Evolutionary conservation across 129 eudicot species (phyloP), one percentile per base, ranked within the genome.

Genomic region (Flaveria trinervia): DNA sequence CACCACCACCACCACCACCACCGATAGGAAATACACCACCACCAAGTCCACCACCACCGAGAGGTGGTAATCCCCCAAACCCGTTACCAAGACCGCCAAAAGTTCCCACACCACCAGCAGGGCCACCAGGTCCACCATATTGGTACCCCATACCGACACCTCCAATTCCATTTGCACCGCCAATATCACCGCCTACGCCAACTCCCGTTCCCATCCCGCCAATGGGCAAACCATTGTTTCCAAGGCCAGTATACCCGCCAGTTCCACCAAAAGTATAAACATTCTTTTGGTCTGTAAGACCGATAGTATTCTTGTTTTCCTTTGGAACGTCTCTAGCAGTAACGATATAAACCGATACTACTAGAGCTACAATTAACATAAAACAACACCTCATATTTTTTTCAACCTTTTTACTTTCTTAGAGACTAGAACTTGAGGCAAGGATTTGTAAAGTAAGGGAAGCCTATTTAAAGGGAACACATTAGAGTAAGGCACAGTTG

Each of bases 181-280:
- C 82, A 45, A 82, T 16, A 65, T 74, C 75, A 51, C 89, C 89
- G 15, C 86, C 86, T 16, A 74, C 49, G 2, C 85, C 85, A 6
- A 85, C 81, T 10, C 86, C 86, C 0, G 76, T 83, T 14, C 86
- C 86, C 49, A 73, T 22, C 16, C 89, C 89, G 0, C 89, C 89
- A 25, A 78, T 65, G 25, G 88, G 88, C 22, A 68, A 62, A 16
- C 88, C 88, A 46, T 81, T 73, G 80, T 71, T 45, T 39, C 85
- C 88, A 22, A 84, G 9, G 71, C 88, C 88, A 46, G 14, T 48
- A 39, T 72, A 84, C 28, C 77, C 77, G 3, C 88, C 88, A 0
- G 84, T 70, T 28, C 88, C 88, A 16, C 83, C 83, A 73, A 77
- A 84, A 18, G 79, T 78, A 3, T 74, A 80, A 12, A 85, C 82